Base-by-base conservation (phyloP, 1,139 yeast genomes). In the Geotrichum fermentans region DNA sequence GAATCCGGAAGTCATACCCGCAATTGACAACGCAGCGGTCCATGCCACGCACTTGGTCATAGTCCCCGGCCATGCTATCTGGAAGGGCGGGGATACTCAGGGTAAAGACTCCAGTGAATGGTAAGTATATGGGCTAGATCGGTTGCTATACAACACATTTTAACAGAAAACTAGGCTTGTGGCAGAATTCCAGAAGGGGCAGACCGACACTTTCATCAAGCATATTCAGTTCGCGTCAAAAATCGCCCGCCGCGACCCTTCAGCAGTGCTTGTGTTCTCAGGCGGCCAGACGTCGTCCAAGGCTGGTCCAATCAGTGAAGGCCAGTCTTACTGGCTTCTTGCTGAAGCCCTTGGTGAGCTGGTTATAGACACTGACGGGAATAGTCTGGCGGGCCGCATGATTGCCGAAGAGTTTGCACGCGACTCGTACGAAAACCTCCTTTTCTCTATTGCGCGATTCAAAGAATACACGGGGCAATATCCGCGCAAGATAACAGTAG, bases 351-450 rank as follows among this genome's bases (percentile, higher is more conserved):
- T 50, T 11, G 43, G 41, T 30, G 40, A 48, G n/a, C 39, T 40
- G 4, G 28, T 29, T 14, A 36, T 29, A 26, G 48, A 45, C 39
- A 39, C 32, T 30, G 37, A 30, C 2, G 57, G 56, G 1, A 50
- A 43, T 0, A 42, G 47, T 2, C 35, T 63, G 1, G 47, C 58
- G 2, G 53, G 60, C 11, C 61, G 77, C 29, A 61, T 77, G 2
- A 52, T 68, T 4, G 61, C 75, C 2, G 96, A 87, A 60, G 88
- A 82, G 56, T 83, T 68, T 63, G 90, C 96, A 0, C 68, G 88
- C 40, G 95, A 87, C 63, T 85, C 95, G 1, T 83, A 82, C 62
- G 95, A 87, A 61, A 87, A 87, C 62, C 75, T 86, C 6, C 55
- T 84, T 1, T 85, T 79, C 61, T 79, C 83, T 57, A 57, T 86